These are phyloP conservation scores for Glycine latifolia DNA, from an alignment of 306 rosid species.

Conservation along the genomic window DNA sequence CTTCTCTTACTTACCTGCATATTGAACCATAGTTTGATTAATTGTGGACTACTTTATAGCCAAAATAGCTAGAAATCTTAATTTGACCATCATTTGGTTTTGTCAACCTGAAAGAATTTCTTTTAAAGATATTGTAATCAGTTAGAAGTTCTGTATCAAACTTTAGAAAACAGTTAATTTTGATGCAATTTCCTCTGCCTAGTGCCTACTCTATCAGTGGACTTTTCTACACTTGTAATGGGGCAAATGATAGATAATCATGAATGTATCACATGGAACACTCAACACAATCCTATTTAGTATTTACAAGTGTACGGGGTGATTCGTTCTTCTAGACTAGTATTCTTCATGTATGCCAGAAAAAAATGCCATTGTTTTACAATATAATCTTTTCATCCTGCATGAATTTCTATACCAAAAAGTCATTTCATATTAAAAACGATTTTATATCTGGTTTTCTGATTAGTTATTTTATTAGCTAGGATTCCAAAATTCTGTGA, in stretches of 20 bases:
- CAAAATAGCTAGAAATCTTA: constrained; percentile 20
- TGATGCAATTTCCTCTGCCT: constrained; percentile 19
- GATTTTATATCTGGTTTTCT: neutral
- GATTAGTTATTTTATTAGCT: neutral
- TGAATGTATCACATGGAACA: constrained; percentile 19
- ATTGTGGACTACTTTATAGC: neutral
- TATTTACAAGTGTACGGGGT: too few species aligned
- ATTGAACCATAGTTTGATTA: neutral
- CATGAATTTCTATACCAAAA: constrained; percentile 15
- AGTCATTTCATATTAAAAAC: neutral
- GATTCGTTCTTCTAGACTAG: too few species aligned
- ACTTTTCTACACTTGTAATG: constrained; percentile 29
- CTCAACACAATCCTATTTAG: neutral
- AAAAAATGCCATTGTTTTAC: neutral
- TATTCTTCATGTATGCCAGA: neutral
- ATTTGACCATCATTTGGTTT: neutral
- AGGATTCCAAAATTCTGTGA: constrained; percentile 7
- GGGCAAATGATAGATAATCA: constrained; percentile 11
- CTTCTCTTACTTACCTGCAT: neutral
- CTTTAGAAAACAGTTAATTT: neutral
- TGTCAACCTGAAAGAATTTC: neutral
- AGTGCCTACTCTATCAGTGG: neutral
- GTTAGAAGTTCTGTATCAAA: constrained; percentile 21
- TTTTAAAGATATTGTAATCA: constrained; percentile 1
- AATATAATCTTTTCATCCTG: neutral